Percentiles rank a stretch among this genome's conserved stretches.
phyloP scores from a whole-genome alignment of 75 land plant genomes.

The Chamaecyparis obtusa region DNA sequence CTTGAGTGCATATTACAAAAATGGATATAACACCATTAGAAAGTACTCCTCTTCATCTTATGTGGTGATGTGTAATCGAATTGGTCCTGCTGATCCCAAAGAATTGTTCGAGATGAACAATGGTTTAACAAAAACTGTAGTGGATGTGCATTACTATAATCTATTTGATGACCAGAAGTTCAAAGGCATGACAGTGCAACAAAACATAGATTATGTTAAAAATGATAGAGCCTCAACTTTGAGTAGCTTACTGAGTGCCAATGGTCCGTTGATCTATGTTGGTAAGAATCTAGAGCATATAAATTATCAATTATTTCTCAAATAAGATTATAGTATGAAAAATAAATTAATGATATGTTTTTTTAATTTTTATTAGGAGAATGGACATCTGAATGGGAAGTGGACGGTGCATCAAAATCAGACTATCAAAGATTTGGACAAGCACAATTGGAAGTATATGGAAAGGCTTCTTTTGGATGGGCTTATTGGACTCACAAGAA shows the following conservation, averaged over 20 bases:
- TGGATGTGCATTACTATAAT: conserved; percentile 83
- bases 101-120: conserved; percentile 48
- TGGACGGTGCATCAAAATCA: conserved; percentile 23
- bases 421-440: conserved; percentile 54
- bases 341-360: too few species aligned
- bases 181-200: conserved; percentile 44
- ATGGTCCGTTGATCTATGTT: conserved; percentile 58
- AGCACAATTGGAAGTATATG: conserved; percentile 64
- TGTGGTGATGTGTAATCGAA: conserved; percentile 54
- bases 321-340: too few species aligned
- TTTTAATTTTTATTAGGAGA: conserved; percentile 38
- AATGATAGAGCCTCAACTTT: conserved; percentile 23
- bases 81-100: conserved; percentile 29
- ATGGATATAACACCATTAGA: conserved; percentile 40
- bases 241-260: conserved; percentile 14
- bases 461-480: conserved; percentile 66
- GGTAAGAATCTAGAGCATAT: conserved; percentile 27
- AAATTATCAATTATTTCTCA: too few species aligned
- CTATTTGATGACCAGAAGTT: conserved; percentile 29
- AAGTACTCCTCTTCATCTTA: conserved; percentile 41
- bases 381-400: conserved; percentile 63
- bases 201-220: conserved; percentile 59
- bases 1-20: conserved; percentile 52
- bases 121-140: conserved; percentile 25
- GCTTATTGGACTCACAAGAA: conserved; percentile 57